Conservation (phyloP, 2,329 filamentous ascomycete genomes). For the Apiospora sp. region DNA sequence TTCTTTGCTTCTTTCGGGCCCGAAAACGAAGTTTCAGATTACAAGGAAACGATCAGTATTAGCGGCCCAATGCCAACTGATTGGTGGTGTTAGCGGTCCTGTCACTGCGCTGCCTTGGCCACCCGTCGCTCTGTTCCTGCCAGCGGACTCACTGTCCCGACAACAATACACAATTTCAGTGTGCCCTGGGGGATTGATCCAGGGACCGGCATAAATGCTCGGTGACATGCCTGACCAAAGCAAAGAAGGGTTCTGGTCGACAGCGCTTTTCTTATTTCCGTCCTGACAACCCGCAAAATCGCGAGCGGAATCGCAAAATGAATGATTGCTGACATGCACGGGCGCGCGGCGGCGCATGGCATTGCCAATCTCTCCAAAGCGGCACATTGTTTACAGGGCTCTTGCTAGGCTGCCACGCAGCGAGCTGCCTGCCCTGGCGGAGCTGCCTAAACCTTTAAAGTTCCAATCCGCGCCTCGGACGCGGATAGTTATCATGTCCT, state of each 20-base stretch:
- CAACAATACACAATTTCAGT: too few relatives aligned
- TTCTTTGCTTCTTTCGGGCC: neutral
- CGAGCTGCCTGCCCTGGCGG: too few relatives aligned
- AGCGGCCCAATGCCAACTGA: neutral
- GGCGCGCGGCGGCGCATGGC: neutral
- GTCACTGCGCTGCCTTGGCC: too few relatives aligned
- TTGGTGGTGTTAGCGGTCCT: neutral
- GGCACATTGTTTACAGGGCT: too few relatives aligned
- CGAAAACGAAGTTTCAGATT: neutral
- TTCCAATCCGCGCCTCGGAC: neutral
- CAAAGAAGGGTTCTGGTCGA: neutral
- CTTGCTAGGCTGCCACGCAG: too few relatives aligned
- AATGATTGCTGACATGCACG: neutral
- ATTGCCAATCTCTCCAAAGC: neutral
- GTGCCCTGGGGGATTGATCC: too few relatives aligned
- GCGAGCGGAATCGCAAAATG: neutral
- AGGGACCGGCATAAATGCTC: too few relatives aligned
- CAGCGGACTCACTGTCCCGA: too few relatives aligned
- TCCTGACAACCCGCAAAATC: neutral
- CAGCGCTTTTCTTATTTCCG: neutral
- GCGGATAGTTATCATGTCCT: conserved; percentile 7
- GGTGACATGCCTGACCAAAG: too few relatives aligned
- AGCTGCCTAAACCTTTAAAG: neutral
- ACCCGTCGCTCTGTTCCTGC: too few relatives aligned
- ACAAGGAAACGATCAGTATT: neutral